Evolutionary conservation across 768 basidiomycete genomes (phyloP).

Genomic region (Rhodotorula taiwanensis): DNA sequence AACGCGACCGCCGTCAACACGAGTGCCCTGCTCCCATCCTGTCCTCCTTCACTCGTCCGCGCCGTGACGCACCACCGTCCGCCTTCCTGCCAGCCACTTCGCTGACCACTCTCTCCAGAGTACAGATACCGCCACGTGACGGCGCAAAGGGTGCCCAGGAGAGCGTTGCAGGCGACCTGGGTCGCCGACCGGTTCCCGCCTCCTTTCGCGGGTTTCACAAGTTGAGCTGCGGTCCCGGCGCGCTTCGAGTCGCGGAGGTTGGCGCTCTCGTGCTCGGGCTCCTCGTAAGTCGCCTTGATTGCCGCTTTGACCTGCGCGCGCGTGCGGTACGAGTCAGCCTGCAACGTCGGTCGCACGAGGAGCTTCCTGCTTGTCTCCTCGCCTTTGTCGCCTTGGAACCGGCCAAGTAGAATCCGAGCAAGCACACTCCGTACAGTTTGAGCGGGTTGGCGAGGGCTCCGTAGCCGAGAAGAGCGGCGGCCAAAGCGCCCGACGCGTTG

Average conservation of each 20-base stretch:
- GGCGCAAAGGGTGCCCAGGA: conserved; percentile 57
- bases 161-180: conserved; percentile 72
- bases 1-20: conserved; percentile 26
- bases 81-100: background rate
- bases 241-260: no score
- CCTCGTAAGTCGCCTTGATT: conserved; percentile 64
- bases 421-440: conserved; percentile 57
- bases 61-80: conserved; percentile 18
- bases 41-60: background rate
- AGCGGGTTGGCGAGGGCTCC: conserved; percentile 62
- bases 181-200: conserved; percentile 67
- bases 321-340: background rate
- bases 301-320: conserved; percentile 50
- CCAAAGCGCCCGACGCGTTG: conserved; percentile 64
- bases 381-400: conserved; percentile 82
- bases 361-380: conserved; percentile 44
- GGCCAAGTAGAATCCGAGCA: conserved; percentile 70
- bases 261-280: conserved; percentile 58
- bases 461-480: conserved; percentile 72
- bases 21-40: conserved; percentile 13
- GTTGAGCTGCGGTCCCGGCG: no score
- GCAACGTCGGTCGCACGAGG: no score
- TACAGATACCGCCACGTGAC: conserved; percentile 53
- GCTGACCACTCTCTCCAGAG: conserved; percentile 6
- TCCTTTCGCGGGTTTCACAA: conserved; percentile 46